Percentiles rank a stretch among this genome's conserved stretches.
These are phyloP conservation scores for Paecilomyces variotii DNA, from an alignment of 2,329 filamentous ascomycete species.

Conservation along the genomic window DNA sequence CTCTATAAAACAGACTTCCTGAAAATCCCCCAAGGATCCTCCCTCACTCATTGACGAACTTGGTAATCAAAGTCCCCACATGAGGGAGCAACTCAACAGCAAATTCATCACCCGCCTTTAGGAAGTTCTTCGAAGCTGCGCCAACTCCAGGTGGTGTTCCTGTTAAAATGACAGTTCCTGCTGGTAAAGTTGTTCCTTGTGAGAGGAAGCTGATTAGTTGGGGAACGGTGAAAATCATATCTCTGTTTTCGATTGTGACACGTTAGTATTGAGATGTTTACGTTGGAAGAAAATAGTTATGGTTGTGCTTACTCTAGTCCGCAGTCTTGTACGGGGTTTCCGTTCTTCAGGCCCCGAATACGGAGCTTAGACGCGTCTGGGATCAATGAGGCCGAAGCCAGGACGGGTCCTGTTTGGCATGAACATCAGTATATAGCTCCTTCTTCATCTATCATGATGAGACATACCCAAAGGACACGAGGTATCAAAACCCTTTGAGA, in stretches of 20 bases:
- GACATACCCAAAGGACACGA: constrained; percentile 44
- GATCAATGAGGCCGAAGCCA: constrained; percentile 36
- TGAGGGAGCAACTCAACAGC: constrained; percentile 42
- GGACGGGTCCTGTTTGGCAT: constrained; percentile 35
- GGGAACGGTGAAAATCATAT: constrained; percentile 48
- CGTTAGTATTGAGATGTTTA: constrained; percentile 3
- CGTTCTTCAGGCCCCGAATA: constrained; percentile 39
- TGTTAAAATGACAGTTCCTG: constrained; percentile 37
- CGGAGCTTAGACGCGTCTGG: constrained; percentile 25
- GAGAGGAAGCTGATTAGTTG: constrained; percentile 34
- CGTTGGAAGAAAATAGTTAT: neutral
- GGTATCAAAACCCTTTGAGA: constrained; percentile 53
- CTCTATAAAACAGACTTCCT: neutral
- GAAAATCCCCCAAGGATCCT: neutral
- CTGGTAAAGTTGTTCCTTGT: constrained; percentile 34
- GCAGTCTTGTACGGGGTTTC: constrained; percentile 44
- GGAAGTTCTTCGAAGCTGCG: constrained; percentile 33
- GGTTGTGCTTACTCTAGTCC: constrained; percentile 29
- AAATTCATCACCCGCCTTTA: constrained; percentile 42
- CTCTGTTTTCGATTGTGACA: constrained; percentile 25
- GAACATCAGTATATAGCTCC: neutral
- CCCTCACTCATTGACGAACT: constrained; percentile 25
- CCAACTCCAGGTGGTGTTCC: constrained; percentile 38
- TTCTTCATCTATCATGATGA: constrained; percentile 3
- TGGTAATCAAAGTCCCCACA: constrained; percentile 43